Conservation (phyloP, 495 filamentous ascomycete species). For the Aspergillus campestris region DNA sequence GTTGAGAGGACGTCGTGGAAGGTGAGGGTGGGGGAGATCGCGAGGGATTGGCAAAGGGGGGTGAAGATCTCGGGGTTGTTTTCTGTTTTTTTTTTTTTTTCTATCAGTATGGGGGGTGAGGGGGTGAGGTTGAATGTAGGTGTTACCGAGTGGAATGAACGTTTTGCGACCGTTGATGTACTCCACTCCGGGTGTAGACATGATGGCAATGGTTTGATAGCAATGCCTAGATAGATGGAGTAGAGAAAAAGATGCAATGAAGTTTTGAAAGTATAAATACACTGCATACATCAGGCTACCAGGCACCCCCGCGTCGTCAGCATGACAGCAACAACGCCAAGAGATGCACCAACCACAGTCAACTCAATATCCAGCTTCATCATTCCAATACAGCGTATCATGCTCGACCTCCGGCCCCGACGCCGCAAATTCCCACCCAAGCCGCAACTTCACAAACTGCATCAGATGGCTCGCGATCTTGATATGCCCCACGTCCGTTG, state of each 20-base stretch:
- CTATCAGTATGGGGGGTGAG: not conserved
- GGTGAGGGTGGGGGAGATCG: slow-evolving; percentile 38
- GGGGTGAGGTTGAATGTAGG: not conserved
- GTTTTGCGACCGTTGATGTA: slow-evolving; percentile 25
- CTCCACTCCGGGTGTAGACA: slow-evolving; percentile 32
- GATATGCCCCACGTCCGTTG: slow-evolving; percentile 59
- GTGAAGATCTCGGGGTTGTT: slow-evolving; percentile 56
- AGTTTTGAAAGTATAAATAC: too few species aligned
- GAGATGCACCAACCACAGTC: not conserved
- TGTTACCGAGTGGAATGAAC: slow-evolving; percentile 32
- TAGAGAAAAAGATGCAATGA: too few species aligned
- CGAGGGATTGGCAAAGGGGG: slow-evolving; percentile 44
- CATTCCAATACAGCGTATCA: slow-evolving; percentile 55
- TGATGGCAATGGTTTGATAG: slow-evolving; percentile 19
- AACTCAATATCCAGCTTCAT: slow-evolving; percentile 39
- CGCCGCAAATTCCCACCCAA: slow-evolving; percentile 54
- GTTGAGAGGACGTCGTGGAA: slow-evolving; percentile 54
- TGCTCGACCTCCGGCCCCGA: slow-evolving; percentile 55
- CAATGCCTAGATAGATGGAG: too few species aligned
- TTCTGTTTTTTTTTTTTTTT: slow-evolving; percentile 28
- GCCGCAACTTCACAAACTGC: slow-evolving; percentile 43
- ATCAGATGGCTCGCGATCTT: slow-evolving; percentile 60
- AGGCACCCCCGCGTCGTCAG: too few species aligned
- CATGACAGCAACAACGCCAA: too few species aligned
- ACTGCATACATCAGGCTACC: too few species aligned